Percentiles rank a stretch among this genome's conserved stretches.
phyloP scores from a whole-genome alignment of 768 basidiomycete species.

The Lactarius evosmus region DNA sequence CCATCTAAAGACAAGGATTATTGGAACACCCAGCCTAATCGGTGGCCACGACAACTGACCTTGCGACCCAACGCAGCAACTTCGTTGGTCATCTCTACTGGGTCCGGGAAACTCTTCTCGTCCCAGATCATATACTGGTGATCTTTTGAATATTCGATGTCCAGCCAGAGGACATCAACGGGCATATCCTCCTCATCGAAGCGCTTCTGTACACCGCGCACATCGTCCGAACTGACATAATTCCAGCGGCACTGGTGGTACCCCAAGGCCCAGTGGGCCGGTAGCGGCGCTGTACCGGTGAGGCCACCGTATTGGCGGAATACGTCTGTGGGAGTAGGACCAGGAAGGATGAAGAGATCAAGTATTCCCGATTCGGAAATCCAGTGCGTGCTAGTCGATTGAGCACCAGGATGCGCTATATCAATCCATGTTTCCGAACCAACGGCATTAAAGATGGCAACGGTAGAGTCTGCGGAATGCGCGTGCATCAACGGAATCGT shows the following conservation, averaged over 20 bases:
- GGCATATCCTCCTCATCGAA: constrained; percentile 97
- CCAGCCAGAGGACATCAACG: constrained; percentile 95
- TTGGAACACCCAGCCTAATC: constrained; percentile 14
- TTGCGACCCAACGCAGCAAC: constrained; percentile 83
- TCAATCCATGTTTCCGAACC: constrained; percentile 96
- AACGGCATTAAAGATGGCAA: constrained; percentile 84
- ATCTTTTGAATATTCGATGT: constrained; percentile 91
- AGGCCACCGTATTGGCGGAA: constrained; percentile 83
- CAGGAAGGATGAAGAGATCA: constrained; percentile 90
- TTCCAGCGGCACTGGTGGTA: constrained; percentile 99
- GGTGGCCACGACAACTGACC: constrained; percentile 42
- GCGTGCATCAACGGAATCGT: constrained; percentile 93
- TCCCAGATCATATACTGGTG: constrained; percentile 99
- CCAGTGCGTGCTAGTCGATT: constrained; percentile 90
- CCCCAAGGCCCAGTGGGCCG: constrained; percentile 85
- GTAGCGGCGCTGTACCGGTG: constrained; percentile 85
- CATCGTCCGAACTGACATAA: constrained; percentile 86
- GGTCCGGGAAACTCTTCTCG: constrained; percentile 87
- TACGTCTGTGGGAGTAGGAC: constrained; percentile 77
- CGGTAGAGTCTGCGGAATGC: constrained; percentile 81
- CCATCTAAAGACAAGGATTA: constrained; percentile 63
- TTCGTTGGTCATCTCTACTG: constrained; percentile 87
- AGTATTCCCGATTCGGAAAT: constrained; percentile 96
- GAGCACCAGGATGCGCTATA: constrained; percentile 62
- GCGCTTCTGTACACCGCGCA: constrained; percentile 75